Evolutionary conservation across 2,329 filamentous ascomycete genomes (phyloP).

Genomic region (Xylaria sp.): DNA sequence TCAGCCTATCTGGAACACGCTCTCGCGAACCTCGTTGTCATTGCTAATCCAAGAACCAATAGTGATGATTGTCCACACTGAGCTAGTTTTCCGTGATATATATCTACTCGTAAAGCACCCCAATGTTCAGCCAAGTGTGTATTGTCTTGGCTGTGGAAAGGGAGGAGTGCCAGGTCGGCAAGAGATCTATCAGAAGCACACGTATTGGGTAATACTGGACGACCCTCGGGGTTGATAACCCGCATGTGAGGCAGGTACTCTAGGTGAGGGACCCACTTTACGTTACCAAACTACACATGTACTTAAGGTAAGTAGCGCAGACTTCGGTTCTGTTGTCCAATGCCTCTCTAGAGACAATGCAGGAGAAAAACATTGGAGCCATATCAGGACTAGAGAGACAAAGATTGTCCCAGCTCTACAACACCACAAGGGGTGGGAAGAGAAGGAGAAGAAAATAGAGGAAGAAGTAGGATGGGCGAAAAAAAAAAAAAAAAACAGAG

Average conservation of each 20-base stretch:
- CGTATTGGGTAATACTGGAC: not conserved
- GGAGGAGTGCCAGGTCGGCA: not conserved
- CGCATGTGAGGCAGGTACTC: not conserved
- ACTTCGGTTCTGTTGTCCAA: too few relatives aligned
- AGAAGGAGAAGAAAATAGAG: too few relatives aligned
- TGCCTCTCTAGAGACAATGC: too few relatives aligned
- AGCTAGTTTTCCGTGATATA: not conserved
- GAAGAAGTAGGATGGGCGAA: too few relatives aligned
- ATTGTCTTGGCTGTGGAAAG: not conserved
- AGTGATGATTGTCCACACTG: not conserved
- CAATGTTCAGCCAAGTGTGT: not conserved
- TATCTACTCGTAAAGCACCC: not conserved
- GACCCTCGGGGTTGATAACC: not conserved
- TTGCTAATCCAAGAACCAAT: not conserved
- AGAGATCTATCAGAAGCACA: not conserved
- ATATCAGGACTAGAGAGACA: too few relatives aligned
- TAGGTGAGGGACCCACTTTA: not conserved
- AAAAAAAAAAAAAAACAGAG: too few relatives aligned
- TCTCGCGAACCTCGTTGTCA: not conserved
- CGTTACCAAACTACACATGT: not conserved
- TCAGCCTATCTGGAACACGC: not conserved
- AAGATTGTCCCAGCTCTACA: too few relatives aligned
- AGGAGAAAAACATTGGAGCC: too few relatives aligned
- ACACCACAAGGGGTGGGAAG: too few relatives aligned
- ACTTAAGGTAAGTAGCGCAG: not conserved